These are phyloP conservation scores for Penicillium paradoxum DNA, from an alignment of 495 filamentous ascomycete species.

Conservation along the genomic window DNA sequence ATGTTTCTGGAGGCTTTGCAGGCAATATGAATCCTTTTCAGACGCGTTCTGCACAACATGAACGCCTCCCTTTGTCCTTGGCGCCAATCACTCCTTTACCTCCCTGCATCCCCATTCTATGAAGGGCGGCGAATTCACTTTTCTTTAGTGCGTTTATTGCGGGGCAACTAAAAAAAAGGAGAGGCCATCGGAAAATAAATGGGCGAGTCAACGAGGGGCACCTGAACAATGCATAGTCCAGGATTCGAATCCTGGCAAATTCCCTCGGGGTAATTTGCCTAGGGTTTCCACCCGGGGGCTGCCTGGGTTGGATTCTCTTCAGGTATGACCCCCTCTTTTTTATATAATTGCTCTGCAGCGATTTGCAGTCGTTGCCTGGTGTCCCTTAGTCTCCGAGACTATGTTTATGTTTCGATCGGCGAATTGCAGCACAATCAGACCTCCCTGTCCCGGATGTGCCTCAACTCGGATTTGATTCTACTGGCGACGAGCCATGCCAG, in stretches of 20 bases:
- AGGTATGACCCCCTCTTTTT: not conserved
- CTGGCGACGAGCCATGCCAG: slow-evolving; percentile 86
- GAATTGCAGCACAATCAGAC: slow-evolving; percentile 18
- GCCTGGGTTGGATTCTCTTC: not conserved
- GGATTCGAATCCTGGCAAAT: not conserved
- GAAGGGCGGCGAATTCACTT: slow-evolving; percentile 16
- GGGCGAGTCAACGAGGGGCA: not conserved
- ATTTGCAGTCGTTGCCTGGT: not conserved
- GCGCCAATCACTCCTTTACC: slow-evolving; percentile 21
- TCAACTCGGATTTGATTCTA: slow-evolving; percentile 48
- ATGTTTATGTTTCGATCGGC: slow-evolving; percentile 17
- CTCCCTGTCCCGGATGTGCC: slow-evolving; percentile 11
- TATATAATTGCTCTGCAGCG: not conserved
- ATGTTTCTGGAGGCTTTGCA: not conserved
- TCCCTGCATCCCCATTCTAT: too few relatives aligned
- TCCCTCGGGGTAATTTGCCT: not conserved
- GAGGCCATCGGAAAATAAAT: not conserved
- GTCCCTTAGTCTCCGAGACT: slow-evolving; percentile 10
- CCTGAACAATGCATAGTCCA: not conserved
- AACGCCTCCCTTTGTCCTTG: slow-evolving; percentile 17
- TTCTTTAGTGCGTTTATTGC: slow-evolving; percentile 19
- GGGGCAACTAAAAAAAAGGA: slow-evolving; percentile 16
- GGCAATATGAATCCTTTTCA: slow-evolving; percentile 1
- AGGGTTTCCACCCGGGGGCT: not conserved
- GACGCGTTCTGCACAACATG: slow-evolving; percentile 37